Base-by-base conservation (phyloP, 352 stramenopile genomes). In the Phytophthora colocasiae region DNA sequence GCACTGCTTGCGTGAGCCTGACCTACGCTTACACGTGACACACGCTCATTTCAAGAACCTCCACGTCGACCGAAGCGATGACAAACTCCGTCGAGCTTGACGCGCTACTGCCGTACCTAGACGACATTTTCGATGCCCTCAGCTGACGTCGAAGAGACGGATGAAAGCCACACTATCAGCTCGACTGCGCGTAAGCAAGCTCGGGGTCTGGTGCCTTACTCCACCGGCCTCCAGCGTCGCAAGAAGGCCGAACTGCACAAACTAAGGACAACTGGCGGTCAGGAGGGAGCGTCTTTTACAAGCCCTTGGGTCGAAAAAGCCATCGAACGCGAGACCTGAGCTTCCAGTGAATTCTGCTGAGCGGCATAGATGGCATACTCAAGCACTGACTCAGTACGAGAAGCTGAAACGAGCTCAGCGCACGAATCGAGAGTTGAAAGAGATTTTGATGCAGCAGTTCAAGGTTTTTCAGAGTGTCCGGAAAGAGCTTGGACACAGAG, bases 361-460 rank as follows among this genome's bases (percentile, higher is more conserved):
- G 27, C 24, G 17, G 15, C 17, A 9, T 6, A 14, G 27, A 7
- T 50, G 52, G 52, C 52, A 17, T 14, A 22, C n/a, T 49, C 52
- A 27, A 41, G 14, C 39, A 8, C 27, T 59, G 26, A 7, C 32
- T 6, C 17, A 50, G n/a, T 50, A 31, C 11, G 38, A 50, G 17
- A 14, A 59, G 26, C 14, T 12, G 15, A 5, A 50, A 41, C 40
- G 29, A 11, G 24, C 52, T 2, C 27, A 59, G 40, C 26, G 26
- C 9, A 48, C 17, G 2, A 59, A 59, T 50, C 26, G 40, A 43
- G 40, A 59, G 27, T 9, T 59, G 39, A 59, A 59, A 8, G 15
- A 12, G 3, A 51, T 59, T 10, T 44, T 43, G 9, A 15, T 29
- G 6, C n/a, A 50, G 15, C 22, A 59, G 9, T 29, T 49, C 26